phyloP scores from a whole-genome alignment of 805 yeast species.

The Zygotorulaspora danielsina region DNA sequence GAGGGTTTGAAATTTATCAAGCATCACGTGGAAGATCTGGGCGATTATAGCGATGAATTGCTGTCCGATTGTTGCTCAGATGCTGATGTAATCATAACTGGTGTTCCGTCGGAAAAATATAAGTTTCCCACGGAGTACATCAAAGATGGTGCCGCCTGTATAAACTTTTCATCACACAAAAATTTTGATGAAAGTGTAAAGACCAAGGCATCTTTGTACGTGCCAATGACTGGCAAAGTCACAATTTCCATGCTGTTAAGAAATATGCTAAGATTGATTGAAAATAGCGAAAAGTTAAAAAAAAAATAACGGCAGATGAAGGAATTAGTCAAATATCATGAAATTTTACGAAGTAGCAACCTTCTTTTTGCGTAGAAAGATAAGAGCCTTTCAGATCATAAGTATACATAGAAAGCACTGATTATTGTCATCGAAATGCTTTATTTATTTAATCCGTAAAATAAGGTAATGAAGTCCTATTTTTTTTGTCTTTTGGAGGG shows the following conservation, averaged over 20 bases:
- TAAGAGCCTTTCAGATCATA: too few relatives aligned
- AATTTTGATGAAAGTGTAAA: slow-evolving; percentile 83
- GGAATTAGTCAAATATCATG: too few relatives aligned
- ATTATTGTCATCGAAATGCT: not conserved
- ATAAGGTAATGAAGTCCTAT: slow-evolving; percentile 5
- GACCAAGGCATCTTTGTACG: slow-evolving; percentile 82
- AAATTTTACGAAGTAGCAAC: too few relatives aligned
- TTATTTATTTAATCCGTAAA: too few relatives aligned
- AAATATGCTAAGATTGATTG: slow-evolving; percentile 76
- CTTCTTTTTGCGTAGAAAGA: too few relatives aligned
- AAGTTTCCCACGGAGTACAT: slow-evolving; percentile 81
- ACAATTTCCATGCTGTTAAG: slow-evolving; percentile 92
- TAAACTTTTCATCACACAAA: slow-evolving; percentile 85
- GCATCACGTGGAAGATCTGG: slow-evolving; percentile 70
- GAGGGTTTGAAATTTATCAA: slow-evolving; percentile 77
- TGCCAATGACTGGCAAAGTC: slow-evolving; percentile 94
- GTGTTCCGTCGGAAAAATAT: slow-evolving; percentile 81
- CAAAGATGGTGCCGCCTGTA: slow-evolving; percentile 82
- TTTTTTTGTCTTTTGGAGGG: slow-evolving; percentile 31
- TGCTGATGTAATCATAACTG: slow-evolving; percentile 92
- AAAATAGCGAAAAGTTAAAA: slow-evolving; percentile 46
- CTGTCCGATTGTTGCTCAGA: slow-evolving; percentile 61
- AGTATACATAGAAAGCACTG: slow-evolving; percentile 1
- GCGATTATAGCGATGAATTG: slow-evolving; percentile 37
- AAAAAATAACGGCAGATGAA: too few relatives aligned